Conservation (phyloP, 2,329 filamentous ascomycete species). For the Aspergillus sp. region DNA sequence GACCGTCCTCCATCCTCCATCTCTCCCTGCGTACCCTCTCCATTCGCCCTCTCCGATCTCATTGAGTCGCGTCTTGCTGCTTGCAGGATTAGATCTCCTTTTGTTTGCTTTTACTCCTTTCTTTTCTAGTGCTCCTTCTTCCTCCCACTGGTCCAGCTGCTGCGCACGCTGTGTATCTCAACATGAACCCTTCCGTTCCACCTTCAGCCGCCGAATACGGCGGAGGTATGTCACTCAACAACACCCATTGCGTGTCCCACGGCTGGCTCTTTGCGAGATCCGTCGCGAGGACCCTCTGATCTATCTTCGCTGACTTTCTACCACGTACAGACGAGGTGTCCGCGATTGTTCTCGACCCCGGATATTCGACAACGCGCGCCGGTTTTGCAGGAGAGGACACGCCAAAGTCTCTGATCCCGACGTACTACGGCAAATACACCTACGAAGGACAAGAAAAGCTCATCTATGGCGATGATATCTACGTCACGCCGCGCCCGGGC, state of each 20-base stretch:
- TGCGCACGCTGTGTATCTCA: constrained; percentile 4
- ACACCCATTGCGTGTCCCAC: background rate
- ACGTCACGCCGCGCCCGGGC: constrained; percentile 71
- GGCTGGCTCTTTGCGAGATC: background rate
- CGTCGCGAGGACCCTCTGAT: background rate
- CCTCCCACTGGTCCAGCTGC: background rate
- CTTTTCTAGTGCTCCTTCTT: background rate
- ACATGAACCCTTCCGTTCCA: constrained; percentile 45
- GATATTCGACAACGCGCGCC: constrained; percentile 85
- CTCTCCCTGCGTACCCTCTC: background rate
- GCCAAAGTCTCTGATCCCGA: constrained; percentile 88
- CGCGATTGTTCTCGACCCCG: constrained; percentile 92
- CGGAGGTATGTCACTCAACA: constrained; percentile 41
- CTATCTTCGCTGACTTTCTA: constrained; percentile 2
- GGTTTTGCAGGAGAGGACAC: constrained; percentile 98
- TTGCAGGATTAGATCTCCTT: background rate
- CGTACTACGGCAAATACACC: constrained; percentile 72
- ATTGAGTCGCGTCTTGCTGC: background rate
- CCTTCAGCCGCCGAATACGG: constrained; percentile 49
- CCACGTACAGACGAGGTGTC: constrained; percentile 80
- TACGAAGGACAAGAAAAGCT: constrained; percentile 54
- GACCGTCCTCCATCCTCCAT: background rate
- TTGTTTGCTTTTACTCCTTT: background rate
- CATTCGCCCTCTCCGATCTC: background rate
- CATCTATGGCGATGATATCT: constrained; percentile 86